phyloP scores from a whole-genome alignment of 257 asterid species.

The Anisodus tanguticus region DNA sequence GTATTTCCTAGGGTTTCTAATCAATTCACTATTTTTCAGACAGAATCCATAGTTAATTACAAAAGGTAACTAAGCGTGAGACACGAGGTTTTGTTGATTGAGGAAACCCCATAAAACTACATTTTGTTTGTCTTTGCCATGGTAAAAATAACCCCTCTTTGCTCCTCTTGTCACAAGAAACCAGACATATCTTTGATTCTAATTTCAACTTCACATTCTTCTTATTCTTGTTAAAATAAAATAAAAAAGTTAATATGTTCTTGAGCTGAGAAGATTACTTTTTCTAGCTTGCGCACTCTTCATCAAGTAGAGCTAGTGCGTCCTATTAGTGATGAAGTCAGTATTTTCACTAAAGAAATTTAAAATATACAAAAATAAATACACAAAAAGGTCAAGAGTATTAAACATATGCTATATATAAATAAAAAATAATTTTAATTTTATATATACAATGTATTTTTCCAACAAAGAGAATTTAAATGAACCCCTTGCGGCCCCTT shows the following conservation, averaged over 20 bases:
- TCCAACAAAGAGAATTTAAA: too few species aligned
- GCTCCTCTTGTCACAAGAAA: slow-evolving; percentile 1
- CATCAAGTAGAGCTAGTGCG: not conserved
- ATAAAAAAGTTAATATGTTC: not conserved
- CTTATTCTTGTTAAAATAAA: not conserved
- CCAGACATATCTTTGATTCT: not conserved
- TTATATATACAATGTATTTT: not conserved
- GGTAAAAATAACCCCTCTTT: not conserved
- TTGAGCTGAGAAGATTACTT: not conserved
- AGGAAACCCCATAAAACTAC: not conserved
- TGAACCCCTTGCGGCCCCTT: too few species aligned
- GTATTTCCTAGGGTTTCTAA: slow-evolving; percentile 2
- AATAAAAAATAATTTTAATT: not conserved
- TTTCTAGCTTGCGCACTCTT: not conserved
- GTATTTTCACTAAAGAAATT: too few species aligned
- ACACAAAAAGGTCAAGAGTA: not conserved
- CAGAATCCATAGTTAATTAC: not conserved
- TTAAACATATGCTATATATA: not conserved
- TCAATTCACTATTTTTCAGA: not conserved
- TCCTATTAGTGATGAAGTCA: not conserved
- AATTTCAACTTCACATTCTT: not conserved
- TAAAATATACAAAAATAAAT: not conserved
- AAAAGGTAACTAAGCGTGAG: not conserved
- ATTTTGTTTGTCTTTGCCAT: not conserved
- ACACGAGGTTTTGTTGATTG: slow-evolving; percentile 17